Evolutionary conservation across 768 basidiomycete species (phyloP).

Genomic region (Boletus sensibilis): DNA sequence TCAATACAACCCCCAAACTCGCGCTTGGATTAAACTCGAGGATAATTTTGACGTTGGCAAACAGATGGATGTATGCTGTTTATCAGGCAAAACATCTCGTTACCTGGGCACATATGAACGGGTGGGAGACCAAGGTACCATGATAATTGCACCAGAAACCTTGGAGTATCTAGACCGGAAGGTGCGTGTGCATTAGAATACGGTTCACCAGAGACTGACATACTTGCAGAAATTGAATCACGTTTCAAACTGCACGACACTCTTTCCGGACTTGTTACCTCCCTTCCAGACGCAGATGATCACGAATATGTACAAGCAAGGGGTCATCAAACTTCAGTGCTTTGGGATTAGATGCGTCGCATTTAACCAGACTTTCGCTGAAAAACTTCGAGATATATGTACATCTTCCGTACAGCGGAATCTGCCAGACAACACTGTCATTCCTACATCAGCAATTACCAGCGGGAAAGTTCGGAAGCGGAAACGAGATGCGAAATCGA

Average conservation of each 20-base stretch:
- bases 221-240: slow-evolving; percentile 18
- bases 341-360: slow-evolving; percentile 25
- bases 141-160: slow-evolving; percentile 13
- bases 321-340: slow-evolving; percentile 29
- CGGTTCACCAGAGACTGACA: not conserved
- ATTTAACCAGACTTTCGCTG: slow-evolving; percentile 15
- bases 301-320: slow-evolving; percentile 28
- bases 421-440: not conserved
- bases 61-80: slow-evolving; percentile 23
- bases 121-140: slow-evolving; percentile 5
- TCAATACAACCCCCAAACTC: slow-evolving; percentile 27
- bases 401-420: not conserved
- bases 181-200: slow-evolving; percentile 5
- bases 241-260: slow-evolving; percentile 16
- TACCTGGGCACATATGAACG: slow-evolving; percentile 32
- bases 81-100: not conserved
- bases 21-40: slow-evolving; percentile 17
- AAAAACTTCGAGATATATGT: slow-evolving; percentile 9
- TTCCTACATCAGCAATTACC: not conserved
- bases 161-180: slow-evolving; percentile 9
- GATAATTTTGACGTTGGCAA: slow-evolving; percentile 11
- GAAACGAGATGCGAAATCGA: slow-evolving; percentile 7
- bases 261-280: slow-evolving; percentile 23
- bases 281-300: slow-evolving; percentile 27
- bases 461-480: slow-evolving; percentile 7